A percentile compares a stretch with the other conserved stretches of the same genome.
phyloP scores from a whole-genome alignment of 2,329 filamentous ascomycete species.

The Chrysoporthe puriensis region DNA sequence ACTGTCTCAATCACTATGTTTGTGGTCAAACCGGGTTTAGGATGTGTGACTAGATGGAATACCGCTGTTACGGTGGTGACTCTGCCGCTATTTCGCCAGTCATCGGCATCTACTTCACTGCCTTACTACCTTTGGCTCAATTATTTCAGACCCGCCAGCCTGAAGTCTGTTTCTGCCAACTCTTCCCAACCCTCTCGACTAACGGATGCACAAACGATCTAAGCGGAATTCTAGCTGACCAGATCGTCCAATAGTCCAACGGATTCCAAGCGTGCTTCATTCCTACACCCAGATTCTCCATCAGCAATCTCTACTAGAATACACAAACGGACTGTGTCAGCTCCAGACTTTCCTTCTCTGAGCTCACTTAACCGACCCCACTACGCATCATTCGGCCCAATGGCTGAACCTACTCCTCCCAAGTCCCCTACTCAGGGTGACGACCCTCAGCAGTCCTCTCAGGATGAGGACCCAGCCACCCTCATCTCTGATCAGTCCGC shows the following conservation, averaged over 20 bases:
- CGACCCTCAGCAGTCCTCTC: constrained; percentile 17
- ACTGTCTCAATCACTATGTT: not conserved
- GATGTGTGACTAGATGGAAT: not conserved
- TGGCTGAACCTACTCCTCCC: constrained; percentile 36
- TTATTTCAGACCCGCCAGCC: constrained; percentile 10
- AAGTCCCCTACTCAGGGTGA: constrained; percentile 33
- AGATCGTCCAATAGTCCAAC: constrained; percentile 18
- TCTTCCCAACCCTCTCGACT: not conserved
- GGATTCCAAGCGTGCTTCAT: constrained; percentile 23
- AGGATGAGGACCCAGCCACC: constrained; percentile 30
- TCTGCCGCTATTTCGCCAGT: not conserved
- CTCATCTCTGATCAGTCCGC: constrained; percentile 26
- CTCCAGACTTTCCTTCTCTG: constrained; percentile 48
- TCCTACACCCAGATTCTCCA: constrained; percentile 31
- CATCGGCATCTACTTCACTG: not conserved
- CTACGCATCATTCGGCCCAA: constrained; percentile 32
- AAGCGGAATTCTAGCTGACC: constrained; percentile 13
- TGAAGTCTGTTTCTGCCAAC: constrained; percentile 5
- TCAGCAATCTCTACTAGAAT: constrained; percentile 33
- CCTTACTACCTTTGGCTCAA: not conserved
- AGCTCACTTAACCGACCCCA: constrained; percentile 30
- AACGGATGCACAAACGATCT: not conserved
- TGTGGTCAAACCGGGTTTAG: not conserved
- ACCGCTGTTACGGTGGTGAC: not conserved
- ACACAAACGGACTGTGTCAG: constrained; percentile 56